Conservation (phyloP, 768 basidiomycete species). For the Suillus brevipes region DNA sequence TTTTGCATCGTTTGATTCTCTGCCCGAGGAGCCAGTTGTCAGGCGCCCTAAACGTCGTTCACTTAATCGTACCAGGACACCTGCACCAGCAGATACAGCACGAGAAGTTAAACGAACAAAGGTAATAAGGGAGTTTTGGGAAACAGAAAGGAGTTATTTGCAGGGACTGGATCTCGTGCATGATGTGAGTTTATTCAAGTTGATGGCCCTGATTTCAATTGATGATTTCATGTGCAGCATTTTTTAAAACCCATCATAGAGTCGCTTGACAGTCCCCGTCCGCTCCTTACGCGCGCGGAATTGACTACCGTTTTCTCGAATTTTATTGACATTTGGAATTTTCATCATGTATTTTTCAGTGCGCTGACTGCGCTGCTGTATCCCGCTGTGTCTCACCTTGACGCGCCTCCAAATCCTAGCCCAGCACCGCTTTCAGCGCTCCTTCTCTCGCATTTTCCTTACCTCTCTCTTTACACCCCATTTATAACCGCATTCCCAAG, state of each 20-base stretch:
- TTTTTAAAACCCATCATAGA: constrained; percentile 79
- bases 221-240: constrained; percentile 48
- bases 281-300: constrained; percentile 66
- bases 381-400: constrained; percentile 13
- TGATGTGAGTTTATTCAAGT: constrained; percentile 48
- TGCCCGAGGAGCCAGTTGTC: constrained; percentile 48
- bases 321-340: constrained; percentile 90
- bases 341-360: constrained; percentile 73
- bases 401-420: constrained; percentile 21
- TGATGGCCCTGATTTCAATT: constrained; percentile 4
- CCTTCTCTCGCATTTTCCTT: constrained; percentile 82
- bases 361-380: constrained; percentile 50
- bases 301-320: constrained; percentile 82
- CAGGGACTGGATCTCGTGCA: constrained; percentile 83
- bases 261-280: constrained; percentile 66
- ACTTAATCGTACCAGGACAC: constrained; percentile 24
- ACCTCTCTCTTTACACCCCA: constrained; percentile 83
- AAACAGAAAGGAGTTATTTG: constrained; percentile 80
- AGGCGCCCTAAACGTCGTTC: constrained; percentile 38
- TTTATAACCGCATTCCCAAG: constrained; percentile 80
- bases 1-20: constrained; percentile 71
- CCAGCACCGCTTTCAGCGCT: constrained; percentile 54
- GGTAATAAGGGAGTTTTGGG: constrained; percentile 77
- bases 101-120: constrained; percentile 59
- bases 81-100: constrained; percentile 45